Evolutionary conservation across 495 filamentous ascomycete genomes (phyloP).

Genomic region (Aspergillus leporis): DNA sequence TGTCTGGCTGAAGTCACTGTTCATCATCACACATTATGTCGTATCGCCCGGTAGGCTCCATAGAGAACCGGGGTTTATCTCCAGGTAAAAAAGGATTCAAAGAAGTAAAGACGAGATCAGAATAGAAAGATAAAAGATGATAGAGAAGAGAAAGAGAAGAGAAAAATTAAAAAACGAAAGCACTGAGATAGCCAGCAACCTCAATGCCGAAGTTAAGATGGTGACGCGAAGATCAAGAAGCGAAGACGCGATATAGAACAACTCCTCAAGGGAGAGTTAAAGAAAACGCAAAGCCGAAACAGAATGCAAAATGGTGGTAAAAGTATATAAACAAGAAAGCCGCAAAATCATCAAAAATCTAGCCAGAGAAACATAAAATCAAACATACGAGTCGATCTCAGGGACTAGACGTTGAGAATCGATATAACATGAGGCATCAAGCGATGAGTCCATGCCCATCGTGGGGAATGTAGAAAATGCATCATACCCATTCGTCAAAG

Average conservation of each 20-base stretch:
- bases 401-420: constrained; percentile 33
- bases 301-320: constrained; percentile 8
- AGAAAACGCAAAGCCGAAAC: constrained; percentile 6
- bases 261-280: constrained; percentile 13
- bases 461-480: constrained; percentile 23
- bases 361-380: constrained; percentile 17
- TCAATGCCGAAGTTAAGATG: neutral
- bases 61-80: constrained; percentile 8
- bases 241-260: constrained; percentile 16
- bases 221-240: constrained; percentile 5
- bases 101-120: constrained; percentile 9
- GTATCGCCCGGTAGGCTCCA: constrained; percentile 19
- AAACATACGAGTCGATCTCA: constrained; percentile 41
- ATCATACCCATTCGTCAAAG: constrained; percentile 34
- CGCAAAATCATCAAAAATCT: neutral
- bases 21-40: constrained; percentile 33
- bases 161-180: constrained; percentile 13
- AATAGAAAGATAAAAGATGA: neutral
- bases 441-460: constrained; percentile 29
- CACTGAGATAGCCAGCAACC: neutral
- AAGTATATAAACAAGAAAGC: constrained; percentile 13
- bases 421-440: constrained; percentile 38
- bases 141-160: constrained; percentile 12
- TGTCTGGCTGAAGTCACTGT: constrained; percentile 23
- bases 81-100: constrained; percentile 6